Percentiles rank a stretch among this genome's conserved stretches.
Evolutionary conservation across 179 eudicot species (phyloP).

Genomic region (Beta macrorhiza): DNA sequence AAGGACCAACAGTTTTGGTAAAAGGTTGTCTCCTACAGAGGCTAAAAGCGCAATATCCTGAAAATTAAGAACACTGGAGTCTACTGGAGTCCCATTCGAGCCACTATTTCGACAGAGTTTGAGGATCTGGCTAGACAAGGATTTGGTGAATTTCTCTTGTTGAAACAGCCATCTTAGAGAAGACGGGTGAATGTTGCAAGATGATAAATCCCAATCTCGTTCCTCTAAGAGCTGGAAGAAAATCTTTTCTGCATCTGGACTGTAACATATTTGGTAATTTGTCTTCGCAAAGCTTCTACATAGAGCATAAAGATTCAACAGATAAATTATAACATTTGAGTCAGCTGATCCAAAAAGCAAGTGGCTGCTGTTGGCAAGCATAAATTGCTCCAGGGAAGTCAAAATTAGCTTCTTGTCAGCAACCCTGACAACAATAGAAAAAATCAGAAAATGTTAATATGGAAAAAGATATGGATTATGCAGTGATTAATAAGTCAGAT

Average conservation of each 20-base stretch:
- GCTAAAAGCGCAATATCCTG: slow-evolving; percentile 51
- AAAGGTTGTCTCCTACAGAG: slow-evolving; percentile 61
- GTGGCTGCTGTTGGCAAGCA: slow-evolving; percentile 62
- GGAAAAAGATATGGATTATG: not conserved
- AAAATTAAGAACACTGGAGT: slow-evolving; percentile 35
- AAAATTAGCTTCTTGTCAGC: slow-evolving; percentile 81
- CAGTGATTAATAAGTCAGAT: slow-evolving; percentile 8
- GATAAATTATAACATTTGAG: slow-evolving; percentile 34
- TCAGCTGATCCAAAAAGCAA: slow-evolving; percentile 42
- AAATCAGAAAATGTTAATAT: slow-evolving; percentile 15
- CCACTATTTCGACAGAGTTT: slow-evolving; percentile 52
- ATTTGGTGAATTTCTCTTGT: slow-evolving; percentile 67
- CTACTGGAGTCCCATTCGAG: slow-evolving; percentile 29
- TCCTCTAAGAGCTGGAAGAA: slow-evolving; percentile 61
- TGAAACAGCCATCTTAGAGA: slow-evolving; percentile 90
- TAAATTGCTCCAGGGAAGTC: slow-evolving; percentile 91
- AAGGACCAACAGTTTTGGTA: slow-evolving; percentile 53
- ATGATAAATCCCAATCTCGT: slow-evolving; percentile 64
- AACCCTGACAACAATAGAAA: slow-evolving; percentile 43
- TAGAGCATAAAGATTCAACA: slow-evolving; percentile 71
- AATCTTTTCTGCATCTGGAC: slow-evolving; percentile 81
- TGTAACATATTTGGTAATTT: slow-evolving; percentile 67
- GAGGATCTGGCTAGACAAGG: slow-evolving; percentile 60
- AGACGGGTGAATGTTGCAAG: slow-evolving; percentile 52
- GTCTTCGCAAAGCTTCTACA: slow-evolving; percentile 65